Conservation (phyloP, 2,329 filamentous ascomycete genomes). For the Curvularia sp. region DNA sequence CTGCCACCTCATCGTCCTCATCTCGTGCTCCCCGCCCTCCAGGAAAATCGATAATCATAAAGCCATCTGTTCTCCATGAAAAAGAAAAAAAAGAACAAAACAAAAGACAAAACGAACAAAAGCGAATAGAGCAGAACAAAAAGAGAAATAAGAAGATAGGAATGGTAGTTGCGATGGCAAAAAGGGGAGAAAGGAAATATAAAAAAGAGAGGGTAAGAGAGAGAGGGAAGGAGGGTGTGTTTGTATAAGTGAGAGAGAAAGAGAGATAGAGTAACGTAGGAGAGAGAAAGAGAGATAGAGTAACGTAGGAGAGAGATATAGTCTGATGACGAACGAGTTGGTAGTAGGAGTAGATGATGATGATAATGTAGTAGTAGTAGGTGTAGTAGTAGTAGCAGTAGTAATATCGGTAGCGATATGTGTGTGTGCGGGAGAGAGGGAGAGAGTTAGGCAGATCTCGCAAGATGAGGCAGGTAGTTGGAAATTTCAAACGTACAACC, state of each 20-base stretch:
- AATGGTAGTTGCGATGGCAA: neutral
- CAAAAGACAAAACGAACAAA: too few relatives aligned
- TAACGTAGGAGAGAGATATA: neutral
- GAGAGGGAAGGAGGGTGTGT: neutral
- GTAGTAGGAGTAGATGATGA: neutral
- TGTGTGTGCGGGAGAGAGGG: neutral
- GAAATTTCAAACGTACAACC: neutral
- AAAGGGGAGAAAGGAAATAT: neutral
- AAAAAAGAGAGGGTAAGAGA: neutral
- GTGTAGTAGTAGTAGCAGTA: neutral
- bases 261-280: neutral
- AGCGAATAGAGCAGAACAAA: neutral
- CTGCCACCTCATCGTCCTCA: too few relatives aligned
- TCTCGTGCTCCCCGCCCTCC: neutral
- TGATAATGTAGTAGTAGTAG: neutral
- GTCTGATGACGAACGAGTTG: neutral
- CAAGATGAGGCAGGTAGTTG: neutral
- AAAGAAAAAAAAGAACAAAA: neutral
- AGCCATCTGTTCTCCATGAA: conserved; percentile 1
- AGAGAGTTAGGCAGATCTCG: neutral
- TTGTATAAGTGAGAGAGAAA: too few relatives aligned
- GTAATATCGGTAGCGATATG: conserved; percentile 2
- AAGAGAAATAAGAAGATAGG: neutral
- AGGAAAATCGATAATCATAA: neutral
- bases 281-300: neutral